phyloP scores from a whole-genome alignment of 139 green algal species.

The Eudorina sp. region DNA sequence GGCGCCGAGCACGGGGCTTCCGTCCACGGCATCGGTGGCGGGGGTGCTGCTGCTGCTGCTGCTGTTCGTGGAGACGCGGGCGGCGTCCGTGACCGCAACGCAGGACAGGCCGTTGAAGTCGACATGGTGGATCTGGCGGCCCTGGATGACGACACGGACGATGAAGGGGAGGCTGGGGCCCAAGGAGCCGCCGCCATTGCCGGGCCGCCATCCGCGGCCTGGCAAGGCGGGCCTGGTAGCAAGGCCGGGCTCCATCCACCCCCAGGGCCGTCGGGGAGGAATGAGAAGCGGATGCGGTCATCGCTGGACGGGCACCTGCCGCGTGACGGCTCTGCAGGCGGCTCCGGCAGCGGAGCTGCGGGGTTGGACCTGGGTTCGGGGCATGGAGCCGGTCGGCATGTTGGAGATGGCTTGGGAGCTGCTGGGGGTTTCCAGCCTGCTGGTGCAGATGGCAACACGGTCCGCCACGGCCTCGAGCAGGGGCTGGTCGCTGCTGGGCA shows the following conservation, averaged over 20 bases:
- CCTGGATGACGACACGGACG: constrained; percentile 30
- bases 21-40: too few relatives aligned
- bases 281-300: constrained; percentile 11
- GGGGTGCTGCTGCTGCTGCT: neutral
- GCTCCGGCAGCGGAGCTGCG: too few relatives aligned
- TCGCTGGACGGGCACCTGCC: too few relatives aligned
- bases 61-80: neutral
- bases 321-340: too few relatives aligned
- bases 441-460: too few relatives aligned
- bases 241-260: neutral
- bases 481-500: too few relatives aligned
- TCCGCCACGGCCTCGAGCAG: too few relatives aligned
- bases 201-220: neutral
- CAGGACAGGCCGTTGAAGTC: neutral
- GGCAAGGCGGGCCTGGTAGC: neutral
- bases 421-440: too few relatives aligned
- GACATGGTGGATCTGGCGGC: constrained; percentile 36
- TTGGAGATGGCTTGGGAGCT: too few relatives aligned
- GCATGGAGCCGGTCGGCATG: too few relatives aligned
- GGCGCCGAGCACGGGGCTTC: too few relatives aligned
- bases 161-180: neutral
- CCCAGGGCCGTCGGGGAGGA: neutral
- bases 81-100: neutral
- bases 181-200: neutral
- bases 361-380: too few relatives aligned